These are phyloP conservation scores for Cryptococcus deneoformans DNA, from an alignment of 1,284 basidiomycete genomes.

Conservation along the genomic window DNA sequence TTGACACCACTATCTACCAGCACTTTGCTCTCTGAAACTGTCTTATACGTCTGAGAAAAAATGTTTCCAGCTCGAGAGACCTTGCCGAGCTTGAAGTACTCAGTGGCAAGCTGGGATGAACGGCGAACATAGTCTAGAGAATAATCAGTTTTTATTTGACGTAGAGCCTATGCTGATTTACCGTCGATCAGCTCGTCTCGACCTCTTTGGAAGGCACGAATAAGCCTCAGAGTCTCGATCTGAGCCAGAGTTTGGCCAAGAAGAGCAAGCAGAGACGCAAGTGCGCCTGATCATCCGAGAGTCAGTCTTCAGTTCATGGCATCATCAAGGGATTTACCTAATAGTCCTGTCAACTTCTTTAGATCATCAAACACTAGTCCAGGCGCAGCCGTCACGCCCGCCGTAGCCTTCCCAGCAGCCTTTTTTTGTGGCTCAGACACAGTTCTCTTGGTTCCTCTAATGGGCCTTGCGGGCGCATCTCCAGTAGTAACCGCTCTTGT, in stretches of 20 bases:
- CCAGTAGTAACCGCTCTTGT: constrained; percentile 9
- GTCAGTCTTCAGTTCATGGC: constrained; percentile 55
- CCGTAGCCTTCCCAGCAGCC: neutral
- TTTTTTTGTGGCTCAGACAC: constrained; percentile 19
- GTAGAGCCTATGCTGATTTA: constrained; percentile 9
- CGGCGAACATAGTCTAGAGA: constrained; percentile 61
- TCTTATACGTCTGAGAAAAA: constrained; percentile 58
- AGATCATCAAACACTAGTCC: constrained; percentile 54
- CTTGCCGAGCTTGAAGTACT: constrained; percentile 75
- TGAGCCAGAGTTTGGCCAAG: constrained; percentile 54
- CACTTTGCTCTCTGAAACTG: constrained; percentile 33
- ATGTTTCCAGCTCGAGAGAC: constrained; percentile 61
- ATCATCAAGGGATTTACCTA: constrained; percentile 59
- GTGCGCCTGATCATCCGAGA: constrained; percentile 60
- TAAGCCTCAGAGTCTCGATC: constrained; percentile 53
- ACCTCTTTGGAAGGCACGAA: constrained; percentile 58
- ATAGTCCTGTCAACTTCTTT: constrained; percentile 53
- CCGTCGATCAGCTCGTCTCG: constrained; percentile 48
- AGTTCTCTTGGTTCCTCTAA: constrained; percentile 8
- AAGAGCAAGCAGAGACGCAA: constrained; percentile 65
- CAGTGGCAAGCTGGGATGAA: constrained; percentile 68
- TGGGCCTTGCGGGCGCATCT: constrained; percentile 1
- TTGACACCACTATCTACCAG: constrained; percentile 37
- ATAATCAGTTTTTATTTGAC: neutral
- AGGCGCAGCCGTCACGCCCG: constrained; percentile 9